Evolutionary conservation across 257 asterid species (phyloP).

Genomic region (Nicotiana otophora): DNA sequence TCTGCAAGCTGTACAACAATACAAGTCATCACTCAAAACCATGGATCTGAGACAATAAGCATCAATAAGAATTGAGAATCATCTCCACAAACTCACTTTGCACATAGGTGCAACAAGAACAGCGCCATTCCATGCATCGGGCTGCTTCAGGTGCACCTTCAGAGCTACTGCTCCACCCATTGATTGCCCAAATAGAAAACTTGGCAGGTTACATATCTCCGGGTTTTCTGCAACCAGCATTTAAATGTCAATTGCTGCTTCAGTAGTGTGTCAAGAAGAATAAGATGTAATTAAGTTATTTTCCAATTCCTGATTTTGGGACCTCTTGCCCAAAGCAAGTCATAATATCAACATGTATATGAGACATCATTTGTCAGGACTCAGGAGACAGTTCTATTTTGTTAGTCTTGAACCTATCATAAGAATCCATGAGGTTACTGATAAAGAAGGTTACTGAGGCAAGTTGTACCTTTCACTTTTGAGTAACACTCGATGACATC

Average conservation of each 20-base stretch:
- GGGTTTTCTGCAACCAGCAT: constrained; percentile 31
- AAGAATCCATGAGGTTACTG: not conserved
- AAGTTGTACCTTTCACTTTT: constrained; percentile 34
- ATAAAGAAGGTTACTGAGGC: not conserved
- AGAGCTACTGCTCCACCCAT: constrained; percentile 84
- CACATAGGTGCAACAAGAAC: constrained; percentile 79
- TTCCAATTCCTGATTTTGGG: not conserved
- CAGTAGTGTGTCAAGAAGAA: not conserved
- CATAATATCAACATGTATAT: not conserved
- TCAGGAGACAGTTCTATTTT: not conserved
- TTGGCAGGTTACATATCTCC: constrained; percentile 35
- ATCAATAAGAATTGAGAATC: not conserved
- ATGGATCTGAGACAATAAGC: not conserved
- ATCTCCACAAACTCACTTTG: constrained; percentile 29
- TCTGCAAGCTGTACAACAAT: constrained; percentile 64
- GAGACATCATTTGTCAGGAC: not conserved
- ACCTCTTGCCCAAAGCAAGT: not conserved
- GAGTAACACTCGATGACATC: constrained; percentile 53
- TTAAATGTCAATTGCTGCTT: not conserved
- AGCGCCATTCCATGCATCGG: constrained; percentile 59
- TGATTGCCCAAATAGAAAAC: constrained; percentile 64
- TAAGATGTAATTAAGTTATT: not conserved
- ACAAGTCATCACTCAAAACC: not conserved
- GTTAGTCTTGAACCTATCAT: not conserved
- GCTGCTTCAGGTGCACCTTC: constrained; percentile 52